Base-by-base conservation (phyloP, 2,329 filamentous ascomycete genomes). In the Talaromyces rugulosus region DNA sequence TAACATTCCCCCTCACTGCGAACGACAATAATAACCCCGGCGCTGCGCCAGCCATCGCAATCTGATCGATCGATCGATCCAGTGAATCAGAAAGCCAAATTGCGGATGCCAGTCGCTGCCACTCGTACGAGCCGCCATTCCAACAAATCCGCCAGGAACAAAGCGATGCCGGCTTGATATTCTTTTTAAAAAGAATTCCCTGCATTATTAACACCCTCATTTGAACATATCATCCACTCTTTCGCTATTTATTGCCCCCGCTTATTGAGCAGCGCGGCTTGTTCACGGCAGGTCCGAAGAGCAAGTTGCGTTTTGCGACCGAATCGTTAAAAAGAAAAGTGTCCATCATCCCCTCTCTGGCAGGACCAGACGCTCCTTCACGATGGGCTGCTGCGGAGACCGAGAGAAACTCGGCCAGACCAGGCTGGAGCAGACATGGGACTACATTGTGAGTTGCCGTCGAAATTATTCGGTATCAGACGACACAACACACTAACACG, bases 381-480 rank as follows among this genome's bases (percentile, higher is more conserved):
- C 44, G 56, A 92, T 92, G 89, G 82, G 84, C 68, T 90, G 87
- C 72, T 81, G 85, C 68, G 84, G 85, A 66, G 84, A 87, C 65
- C 71, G 78, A 67, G 76, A 78, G 65, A 89, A 89, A 72, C 74
- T 81, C 72, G 83, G 82, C 67, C 83, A 89, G 65, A 84, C 94
- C 65, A 83, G 85, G 65, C 87, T 90, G 63, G 94, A 97, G 77
- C 91, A 95, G 79, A 90, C 92, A 82, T 98, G 94, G 94, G 91
- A 93, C 71, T 96, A 93, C 74, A 93, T 98, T 74, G 90, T 92
- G 79, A 72, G 89, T 65, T 28, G 36, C 11, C 16, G 53, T 61
- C 30, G 18, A 3, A 23, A 23, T 23, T 23, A 23, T 5, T 28
- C 27, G 18, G 9, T 12, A 51, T 53, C 14, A 30, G 16, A 33